Evolutionary conservation across 768 basidiomycete genomes (phyloP), one percentile per base, ranked within the genome.

Genomic region (Trametes villosa): DNA sequence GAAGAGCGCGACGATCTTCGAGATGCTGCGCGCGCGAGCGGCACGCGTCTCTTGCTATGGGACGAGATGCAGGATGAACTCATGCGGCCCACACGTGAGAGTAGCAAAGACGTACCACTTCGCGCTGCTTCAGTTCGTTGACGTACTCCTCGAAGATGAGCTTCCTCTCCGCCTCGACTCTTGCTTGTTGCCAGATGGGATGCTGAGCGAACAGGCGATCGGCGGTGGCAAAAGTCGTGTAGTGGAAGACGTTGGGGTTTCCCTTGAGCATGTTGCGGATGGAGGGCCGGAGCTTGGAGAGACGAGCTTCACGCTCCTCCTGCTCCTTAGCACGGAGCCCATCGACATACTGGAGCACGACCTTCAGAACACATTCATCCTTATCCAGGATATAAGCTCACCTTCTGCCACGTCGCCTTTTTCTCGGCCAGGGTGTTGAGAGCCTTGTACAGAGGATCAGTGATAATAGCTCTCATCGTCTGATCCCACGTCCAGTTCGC

Each of bases 391-490:
- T 12, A 4, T 24, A 29, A 24, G 71, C 83, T 38, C 55, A 94
- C 95, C 84, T 95, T 94, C 75, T 96, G 92, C 85, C 92, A 99
- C 56, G 89, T 86, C 55, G 87, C 79, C 77, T 97, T 98, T 78
- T 95, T 96, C 77, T 99, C 95, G 17, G 94, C 94, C 48, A 98
- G 81, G 45, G 91, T 94, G 71, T 91, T 91, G 61, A 99, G 81
- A 44, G 94, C 90, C 78, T 94, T 96, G 78, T 98, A 99, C 65
- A 97, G 76, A 44, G 97, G 96, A 79, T 98, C 96, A 68, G 94
- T 98, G 75, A 99, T 96, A 75, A 97, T 94, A 68, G 93, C 91
- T 71, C 96, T 85, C 92, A 98, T 97, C 53, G 95, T 94, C 77
- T 92, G 88, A 74, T 99, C 97, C 97, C 97, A 99, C 34, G 94